Conservation (phyloP, 306 rosid genomes). For the Vigna reflexopilosa region DNA sequence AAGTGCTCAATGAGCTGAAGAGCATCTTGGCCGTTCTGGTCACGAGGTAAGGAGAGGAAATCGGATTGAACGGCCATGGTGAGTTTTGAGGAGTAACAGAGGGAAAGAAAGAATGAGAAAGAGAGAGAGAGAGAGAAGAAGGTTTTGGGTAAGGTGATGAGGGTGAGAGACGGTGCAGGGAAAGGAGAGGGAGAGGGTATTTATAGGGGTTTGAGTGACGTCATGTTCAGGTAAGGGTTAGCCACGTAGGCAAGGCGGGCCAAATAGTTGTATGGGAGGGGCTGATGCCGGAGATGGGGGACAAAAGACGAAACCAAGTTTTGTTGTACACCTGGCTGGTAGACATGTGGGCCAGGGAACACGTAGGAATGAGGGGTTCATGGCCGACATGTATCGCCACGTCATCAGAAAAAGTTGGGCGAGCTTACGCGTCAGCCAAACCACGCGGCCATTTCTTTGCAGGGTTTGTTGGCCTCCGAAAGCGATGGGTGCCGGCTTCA, state of each 20-base stretch:
- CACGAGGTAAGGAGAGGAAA: constrained; percentile 43
- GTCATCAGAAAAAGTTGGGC: constrained; percentile 42
- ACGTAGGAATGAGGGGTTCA: constrained; percentile 41
- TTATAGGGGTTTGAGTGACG: constrained; percentile 50
- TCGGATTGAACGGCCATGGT: constrained; percentile 66
- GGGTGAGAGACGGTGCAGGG: background rate
- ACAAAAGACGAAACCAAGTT: constrained; percentile 29
- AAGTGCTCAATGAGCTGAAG: constrained; percentile 69
- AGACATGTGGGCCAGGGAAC: constrained; percentile 66
- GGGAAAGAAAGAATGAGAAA: no score
- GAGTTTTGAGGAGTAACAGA: background rate
- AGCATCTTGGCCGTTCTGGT: constrained; percentile 63
- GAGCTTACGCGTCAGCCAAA: constrained; percentile 50
- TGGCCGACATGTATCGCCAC: constrained; percentile 62
- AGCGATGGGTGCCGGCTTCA: constrained; percentile 68
- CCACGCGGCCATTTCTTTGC: constrained; percentile 53
- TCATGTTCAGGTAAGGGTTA: constrained; percentile 37
- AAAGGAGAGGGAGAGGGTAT: constrained; percentile 24
- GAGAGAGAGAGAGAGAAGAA: background rate
- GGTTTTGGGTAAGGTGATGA: background rate
- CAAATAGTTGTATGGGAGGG: constrained; percentile 39
- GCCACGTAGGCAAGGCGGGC: constrained; percentile 29
- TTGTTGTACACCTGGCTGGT: background rate
- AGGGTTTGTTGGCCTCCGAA: constrained; percentile 49
- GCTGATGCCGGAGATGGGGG: constrained; percentile 3